Percentiles rank a stretch among this genome's conserved stretches.
phyloP scores from a whole-genome alignment of 140 eudicot species.

The Senecio squalidus region DNA sequence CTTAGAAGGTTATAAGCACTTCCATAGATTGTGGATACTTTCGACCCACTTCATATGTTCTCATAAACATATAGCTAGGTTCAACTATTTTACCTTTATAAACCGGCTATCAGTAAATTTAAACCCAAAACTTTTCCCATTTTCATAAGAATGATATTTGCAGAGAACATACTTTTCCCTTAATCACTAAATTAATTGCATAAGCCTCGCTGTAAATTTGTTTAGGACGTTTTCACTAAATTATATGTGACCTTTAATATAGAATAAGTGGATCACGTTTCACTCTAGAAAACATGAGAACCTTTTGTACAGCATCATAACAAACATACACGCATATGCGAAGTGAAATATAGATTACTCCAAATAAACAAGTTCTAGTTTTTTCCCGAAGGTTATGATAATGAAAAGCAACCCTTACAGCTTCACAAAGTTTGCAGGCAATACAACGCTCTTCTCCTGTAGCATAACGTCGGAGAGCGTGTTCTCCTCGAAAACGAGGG shows the following conservation, averaged over 20 bases:
- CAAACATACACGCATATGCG: neutral
- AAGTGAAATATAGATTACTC: neutral
- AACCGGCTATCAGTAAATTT: neutral
- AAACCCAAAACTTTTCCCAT: neutral
- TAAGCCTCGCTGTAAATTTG: neutral
- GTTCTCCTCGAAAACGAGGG: slow-evolving; percentile 99
- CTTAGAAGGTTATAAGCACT: too few relatives aligned
- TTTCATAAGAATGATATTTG: neutral
- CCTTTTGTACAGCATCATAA: neutral
- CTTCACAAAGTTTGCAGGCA: slow-evolving; percentile 99
- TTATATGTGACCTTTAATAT: neutral
- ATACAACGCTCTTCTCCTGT: slow-evolving; percentile 99
- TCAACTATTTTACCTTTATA: neutral
- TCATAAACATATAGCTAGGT: neutral
- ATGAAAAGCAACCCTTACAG: slow-evolving; percentile 47
- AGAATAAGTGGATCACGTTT: neutral
- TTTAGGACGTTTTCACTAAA: neutral
- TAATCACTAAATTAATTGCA: neutral
- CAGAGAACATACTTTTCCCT: neutral
- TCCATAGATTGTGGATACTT: too few relatives aligned
- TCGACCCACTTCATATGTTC: neutral
- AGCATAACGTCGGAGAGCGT: slow-evolving; percentile 94
- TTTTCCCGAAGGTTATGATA: neutral
- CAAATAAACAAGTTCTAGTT: neutral
- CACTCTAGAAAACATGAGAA: neutral